Conservation (phyloP, 2,329 filamentous ascomycete genomes). For the Aspergillus costaricaensis region DNA sequence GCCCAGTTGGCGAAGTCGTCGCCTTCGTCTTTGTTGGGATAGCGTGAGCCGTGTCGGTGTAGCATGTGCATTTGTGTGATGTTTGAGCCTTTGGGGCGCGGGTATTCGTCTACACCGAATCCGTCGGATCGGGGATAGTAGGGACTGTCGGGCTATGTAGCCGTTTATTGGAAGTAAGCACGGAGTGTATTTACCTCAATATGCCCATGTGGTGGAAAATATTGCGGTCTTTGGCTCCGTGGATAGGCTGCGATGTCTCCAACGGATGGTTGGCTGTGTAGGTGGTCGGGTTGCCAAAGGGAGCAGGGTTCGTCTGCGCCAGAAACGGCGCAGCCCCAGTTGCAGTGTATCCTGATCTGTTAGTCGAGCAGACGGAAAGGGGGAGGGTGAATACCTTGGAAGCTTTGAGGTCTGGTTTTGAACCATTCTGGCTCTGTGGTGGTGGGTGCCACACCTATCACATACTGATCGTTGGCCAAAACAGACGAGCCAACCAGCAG, state of each 20-base stretch:
- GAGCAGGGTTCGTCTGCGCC: conserved; percentile 68
- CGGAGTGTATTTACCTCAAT: conserved; percentile 43
- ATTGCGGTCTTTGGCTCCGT: conserved; percentile 60
- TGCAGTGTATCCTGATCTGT: conserved; percentile 28
- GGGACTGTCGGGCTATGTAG: conserved; percentile 46
- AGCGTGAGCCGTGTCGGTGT: conserved; percentile 71
- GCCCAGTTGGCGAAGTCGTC: conserved; percentile 60
- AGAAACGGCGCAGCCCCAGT: conserved; percentile 71
- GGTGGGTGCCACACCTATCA: not conserved
- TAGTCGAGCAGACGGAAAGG: not conserved
- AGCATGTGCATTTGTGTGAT: conserved; percentile 73
- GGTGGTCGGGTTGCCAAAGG: conserved; percentile 58
- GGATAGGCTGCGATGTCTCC: conserved; percentile 69
- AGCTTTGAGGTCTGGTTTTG: not conserved
- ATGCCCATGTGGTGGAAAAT: conserved; percentile 73
- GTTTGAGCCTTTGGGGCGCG: conserved; percentile 65
- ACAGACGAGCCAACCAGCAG: not conserved
- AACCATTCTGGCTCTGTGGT: conserved; percentile 1
- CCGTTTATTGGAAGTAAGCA: no score
- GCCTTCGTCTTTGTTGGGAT: conserved; percentile 64
- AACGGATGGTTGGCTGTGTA: conserved; percentile 70
- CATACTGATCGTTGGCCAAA: not conserved
- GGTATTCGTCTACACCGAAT: conserved; percentile 73
- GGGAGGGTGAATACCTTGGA: not conserved
- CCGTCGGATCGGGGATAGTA: conserved; percentile 65